These are phyloP conservation scores for Myrica gale DNA, from an alignment of 306 rosid species.

Conservation along the genomic window DNA sequence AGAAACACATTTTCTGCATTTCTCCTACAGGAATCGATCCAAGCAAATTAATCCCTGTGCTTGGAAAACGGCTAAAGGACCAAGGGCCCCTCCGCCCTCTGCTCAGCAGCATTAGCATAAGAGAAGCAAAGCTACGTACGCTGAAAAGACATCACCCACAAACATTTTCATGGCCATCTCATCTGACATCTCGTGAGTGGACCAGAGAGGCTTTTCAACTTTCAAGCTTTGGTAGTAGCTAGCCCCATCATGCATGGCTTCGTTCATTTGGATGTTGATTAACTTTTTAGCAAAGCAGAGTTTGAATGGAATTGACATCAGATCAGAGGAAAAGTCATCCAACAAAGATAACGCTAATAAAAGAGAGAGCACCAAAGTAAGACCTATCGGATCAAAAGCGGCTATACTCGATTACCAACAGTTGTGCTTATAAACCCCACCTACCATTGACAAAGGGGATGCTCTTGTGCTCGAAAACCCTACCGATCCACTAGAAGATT, in stretches of 20 bases:
- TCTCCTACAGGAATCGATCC: too few species aligned
- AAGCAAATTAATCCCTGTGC: too few species aligned
- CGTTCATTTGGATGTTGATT: constrained; percentile 15
- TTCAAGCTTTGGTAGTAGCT: too few species aligned
- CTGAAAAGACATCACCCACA: too few species aligned
- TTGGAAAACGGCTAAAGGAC: too few species aligned
- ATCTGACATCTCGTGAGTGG: constrained; percentile 8
- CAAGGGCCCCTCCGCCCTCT: too few species aligned
- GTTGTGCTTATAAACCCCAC: constrained; percentile 1
- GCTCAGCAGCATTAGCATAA: too few species aligned
- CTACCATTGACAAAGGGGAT: constrained; percentile 1
- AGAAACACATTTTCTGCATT: too few species aligned
- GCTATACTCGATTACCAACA: constrained; percentile 16
- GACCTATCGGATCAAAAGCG: constrained; percentile 14
- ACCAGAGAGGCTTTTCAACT: neutral
- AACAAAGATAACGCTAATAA: neutral
- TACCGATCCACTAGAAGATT: neutral
- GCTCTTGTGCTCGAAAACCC: constrained; percentile 2
- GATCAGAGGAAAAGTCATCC: constrained; percentile 10
- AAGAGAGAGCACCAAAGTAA: neutral
- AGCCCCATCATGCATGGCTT: too few species aligned
- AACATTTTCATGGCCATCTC: constrained; percentile 9
- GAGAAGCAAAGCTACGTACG: too few species aligned
- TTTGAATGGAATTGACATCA: constrained; percentile 21
- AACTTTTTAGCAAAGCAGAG: constrained; percentile 22